A percentile compares a stretch with the other conserved stretches of the same genome.
Conservation (phyloP, 2,329 filamentous ascomycete genomes). For the Hortaea sp. region DNA sequence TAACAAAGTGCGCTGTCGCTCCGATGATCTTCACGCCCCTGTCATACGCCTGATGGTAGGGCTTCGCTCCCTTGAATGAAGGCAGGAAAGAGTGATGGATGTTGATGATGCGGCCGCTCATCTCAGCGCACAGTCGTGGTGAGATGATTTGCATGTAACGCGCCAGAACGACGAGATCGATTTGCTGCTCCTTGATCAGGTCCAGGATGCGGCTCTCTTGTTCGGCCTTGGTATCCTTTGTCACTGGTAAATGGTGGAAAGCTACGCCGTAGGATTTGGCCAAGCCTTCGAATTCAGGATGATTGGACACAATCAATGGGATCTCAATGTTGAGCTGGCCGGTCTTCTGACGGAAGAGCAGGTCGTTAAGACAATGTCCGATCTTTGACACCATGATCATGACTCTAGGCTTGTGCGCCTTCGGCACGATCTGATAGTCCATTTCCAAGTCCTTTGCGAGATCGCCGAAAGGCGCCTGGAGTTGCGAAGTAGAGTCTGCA, state of each 20-base stretch:
- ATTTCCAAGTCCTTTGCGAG: conserved; percentile 57
- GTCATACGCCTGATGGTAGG: conserved; percentile 80
- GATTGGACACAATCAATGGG: conserved; percentile 72
- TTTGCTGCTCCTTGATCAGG: conserved; percentile 55
- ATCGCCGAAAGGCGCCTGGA: conserved; percentile 47
- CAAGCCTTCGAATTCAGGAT: conserved; percentile 60
- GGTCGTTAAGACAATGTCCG: conserved; percentile 74
- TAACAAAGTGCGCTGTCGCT: conserved; percentile 78
- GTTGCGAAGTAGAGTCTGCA: conserved; percentile 36
- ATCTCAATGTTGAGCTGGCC: conserved; percentile 66
- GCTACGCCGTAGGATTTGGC: conserved; percentile 65
- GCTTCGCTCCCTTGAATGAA: conserved; percentile 78
- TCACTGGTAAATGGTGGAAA: conserved; percentile 74
- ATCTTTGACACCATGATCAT: conserved; percentile 88
- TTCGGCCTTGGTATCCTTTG: conserved; percentile 62
- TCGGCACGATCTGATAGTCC: conserved; percentile 61
- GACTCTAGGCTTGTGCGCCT: conserved; percentile 60
- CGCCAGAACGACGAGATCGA: conserved; percentile 72
- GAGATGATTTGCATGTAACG: conserved; percentile 84
- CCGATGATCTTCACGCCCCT: conserved; percentile 83
- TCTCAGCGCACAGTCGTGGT: conserved; percentile 61
- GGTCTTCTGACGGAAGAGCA: conserved; percentile 68
- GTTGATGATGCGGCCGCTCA: conserved; percentile 84
- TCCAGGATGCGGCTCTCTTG: conserved; percentile 65
- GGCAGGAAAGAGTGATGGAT: conserved; percentile 84